Conservation (phyloP, 768 basidiomycete genomes). For the Amanita rubescens region DNA sequence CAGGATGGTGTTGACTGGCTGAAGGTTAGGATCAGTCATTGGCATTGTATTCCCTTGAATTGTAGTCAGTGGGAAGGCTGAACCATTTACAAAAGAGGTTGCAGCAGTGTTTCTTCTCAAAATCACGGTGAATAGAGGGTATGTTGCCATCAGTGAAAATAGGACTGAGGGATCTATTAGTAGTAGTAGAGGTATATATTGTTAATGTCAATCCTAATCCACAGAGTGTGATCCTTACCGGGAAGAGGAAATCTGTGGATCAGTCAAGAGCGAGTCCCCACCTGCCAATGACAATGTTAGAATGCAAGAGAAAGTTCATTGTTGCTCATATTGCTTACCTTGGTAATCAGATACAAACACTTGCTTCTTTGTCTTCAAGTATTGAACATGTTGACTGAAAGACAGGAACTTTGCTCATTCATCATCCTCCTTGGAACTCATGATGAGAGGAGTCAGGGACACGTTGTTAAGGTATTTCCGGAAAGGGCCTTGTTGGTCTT, state of each 20-base stretch:
- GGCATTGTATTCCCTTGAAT: not conserved
- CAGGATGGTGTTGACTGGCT: not conserved
- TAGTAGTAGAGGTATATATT: not conserved
- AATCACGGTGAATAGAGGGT: constrained; percentile 1
- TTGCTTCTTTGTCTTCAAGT: constrained; percentile 13
- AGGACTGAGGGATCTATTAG: not conserved
- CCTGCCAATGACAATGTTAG: constrained; percentile 6
- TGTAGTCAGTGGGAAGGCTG: constrained; percentile 1
- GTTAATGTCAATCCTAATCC: no score
- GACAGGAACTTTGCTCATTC: constrained; percentile 15
- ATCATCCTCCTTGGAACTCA: not conserved
- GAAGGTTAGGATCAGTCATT: not conserved
- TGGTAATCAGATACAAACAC: constrained; percentile 21
- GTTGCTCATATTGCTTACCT: constrained; percentile 10
- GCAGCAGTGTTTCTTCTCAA: constrained; percentile 6
- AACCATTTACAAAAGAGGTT: not conserved
- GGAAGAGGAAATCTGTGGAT: constrained; percentile 16
- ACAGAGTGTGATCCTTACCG: constrained; percentile 6
- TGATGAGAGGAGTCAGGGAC: constrained; percentile 4
- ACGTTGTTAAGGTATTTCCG: constrained; percentile 20
- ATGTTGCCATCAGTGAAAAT: constrained; percentile 10
- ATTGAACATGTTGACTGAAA: constrained; percentile 20
- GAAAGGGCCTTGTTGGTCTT: constrained; percentile 10
- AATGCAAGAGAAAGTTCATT: not conserved
- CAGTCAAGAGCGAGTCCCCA: constrained; percentile 11